phyloP scores from a whole-genome alignment of 2,329 filamentous ascomycete species.

The Aphanocladium album region DNA sequence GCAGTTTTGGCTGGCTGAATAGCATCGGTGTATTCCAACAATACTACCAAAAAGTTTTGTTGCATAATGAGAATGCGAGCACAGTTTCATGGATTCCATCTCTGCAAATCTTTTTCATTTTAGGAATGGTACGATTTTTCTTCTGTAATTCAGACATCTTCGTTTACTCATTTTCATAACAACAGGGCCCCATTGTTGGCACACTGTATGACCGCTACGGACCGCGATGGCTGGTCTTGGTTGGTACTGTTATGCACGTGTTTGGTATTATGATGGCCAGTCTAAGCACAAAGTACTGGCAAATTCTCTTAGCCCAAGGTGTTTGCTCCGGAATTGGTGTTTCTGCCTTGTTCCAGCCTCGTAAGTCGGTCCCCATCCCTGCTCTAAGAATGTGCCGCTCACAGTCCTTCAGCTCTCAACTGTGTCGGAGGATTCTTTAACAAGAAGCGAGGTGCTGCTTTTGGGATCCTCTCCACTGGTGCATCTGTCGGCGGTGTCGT shows the following conservation, averaged over 20 bases:
- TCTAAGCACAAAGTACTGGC: conserved; percentile 38
- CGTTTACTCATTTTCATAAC: background rate
- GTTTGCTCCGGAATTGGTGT: conserved; percentile 33
- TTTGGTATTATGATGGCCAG: conserved; percentile 61
- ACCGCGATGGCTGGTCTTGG: conserved; percentile 48
- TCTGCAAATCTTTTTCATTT: conserved; percentile 52
- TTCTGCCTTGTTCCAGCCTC: conserved; percentile 29
- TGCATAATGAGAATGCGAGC: conserved; percentile 45
- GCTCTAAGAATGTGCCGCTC: background rate
- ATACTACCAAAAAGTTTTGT: conserved; percentile 48
- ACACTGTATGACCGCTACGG: conserved; percentile 59
- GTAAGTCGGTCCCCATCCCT: conserved; percentile 12
- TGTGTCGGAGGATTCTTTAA: conserved; percentile 30
- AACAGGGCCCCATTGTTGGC: conserved; percentile 55
- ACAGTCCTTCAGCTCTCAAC: conserved; percentile 21
- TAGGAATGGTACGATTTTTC: conserved; percentile 35
- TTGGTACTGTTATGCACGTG: conserved; percentile 51
- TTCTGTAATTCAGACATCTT: conserved; percentile 14
- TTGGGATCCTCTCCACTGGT: conserved; percentile 31
- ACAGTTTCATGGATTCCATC: conserved; percentile 60
- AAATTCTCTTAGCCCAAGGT: conserved; percentile 35
- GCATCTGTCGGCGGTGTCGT: conserved; percentile 35
- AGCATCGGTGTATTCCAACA: conserved; percentile 51
- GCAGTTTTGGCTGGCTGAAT: conserved; percentile 35
- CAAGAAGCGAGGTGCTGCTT: conserved; percentile 29